Evolutionary conservation across 2,329 filamentous ascomycete species (phyloP), one percentile per base, ranked within the genome.

Genomic region (Dothiorella sarmentorum): DNA sequence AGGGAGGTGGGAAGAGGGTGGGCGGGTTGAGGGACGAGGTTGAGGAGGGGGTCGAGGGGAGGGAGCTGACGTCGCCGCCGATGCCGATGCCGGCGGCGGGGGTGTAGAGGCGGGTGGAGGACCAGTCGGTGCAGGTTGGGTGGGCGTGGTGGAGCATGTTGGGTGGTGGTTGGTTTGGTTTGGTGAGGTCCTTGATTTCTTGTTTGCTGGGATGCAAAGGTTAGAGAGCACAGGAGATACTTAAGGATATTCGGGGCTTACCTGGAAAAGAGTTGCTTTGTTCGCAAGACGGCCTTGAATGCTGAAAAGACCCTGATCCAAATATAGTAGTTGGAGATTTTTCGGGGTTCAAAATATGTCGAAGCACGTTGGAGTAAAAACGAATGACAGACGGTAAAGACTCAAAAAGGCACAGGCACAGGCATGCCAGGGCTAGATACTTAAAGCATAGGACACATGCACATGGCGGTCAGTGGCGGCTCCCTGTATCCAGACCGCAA

Each of bases 11-110:
- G 22, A 37, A n/a, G 40, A 13, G 29, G 26, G 59, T 59, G 9
- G 26, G 58, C 26, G 56, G 60, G 40, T 61, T 61, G 26, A 56
- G 42, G 42, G 62, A 62, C 26, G 62, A 62, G 37, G 59, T 24
- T 7, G 29, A 13, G 26, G 47, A 33, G 42, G 27, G 60, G 18
- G 53, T 63, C 13, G 58, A 17, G 33, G 35, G 6, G 58, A 10
- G 35, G 22, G 15, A 4, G 37, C 13, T 20, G 20, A 11, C 11
- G 17, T 22, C 7, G 43, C 3, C 10, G 43, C 2, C 2, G 47
- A 52, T 20, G 20, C 13, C 10, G 49, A 53, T n/a, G 9, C 33
- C 5, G 15, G 33, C 24, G 24, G n/a, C 1, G 2, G 49, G 49
- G 35, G 40, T 27, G 49, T 53, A 53, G 33, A 53, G 49, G 15